These are phyloP conservation scores for Penicillium robsamsonii DNA, from an alignment of 495 filamentous ascomycete species.

Conservation along the genomic window DNA sequence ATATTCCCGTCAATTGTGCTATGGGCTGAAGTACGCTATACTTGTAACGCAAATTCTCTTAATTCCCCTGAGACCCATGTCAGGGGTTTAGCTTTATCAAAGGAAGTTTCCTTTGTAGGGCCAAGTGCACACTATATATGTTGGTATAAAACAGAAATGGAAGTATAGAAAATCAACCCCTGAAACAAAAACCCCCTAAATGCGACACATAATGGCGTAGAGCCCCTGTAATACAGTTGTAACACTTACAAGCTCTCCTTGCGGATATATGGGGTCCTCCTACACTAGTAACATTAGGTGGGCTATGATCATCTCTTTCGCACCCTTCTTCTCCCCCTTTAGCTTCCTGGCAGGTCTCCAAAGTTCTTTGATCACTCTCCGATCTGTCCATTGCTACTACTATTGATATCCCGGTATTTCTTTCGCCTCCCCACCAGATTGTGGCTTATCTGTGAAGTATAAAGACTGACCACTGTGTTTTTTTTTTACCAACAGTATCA, in stretches of 20 bases:
- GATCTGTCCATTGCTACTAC: background rate
- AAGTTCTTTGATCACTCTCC: constrained; percentile 3
- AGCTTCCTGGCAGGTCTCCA: constrained; percentile 3
- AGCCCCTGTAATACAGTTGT: constrained; percentile 11
- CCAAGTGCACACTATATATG: too few species aligned
- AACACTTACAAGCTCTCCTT: constrained; percentile 12
- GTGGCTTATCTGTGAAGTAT: constrained; percentile 6
- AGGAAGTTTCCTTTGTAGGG: too few species aligned
- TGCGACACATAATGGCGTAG: background rate
- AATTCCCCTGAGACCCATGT: background rate
- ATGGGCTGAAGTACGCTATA: background rate
- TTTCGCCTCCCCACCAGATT: background rate
- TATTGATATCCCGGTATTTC: constrained; percentile 6
- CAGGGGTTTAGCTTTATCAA: background rate
- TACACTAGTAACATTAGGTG: constrained; percentile 23
- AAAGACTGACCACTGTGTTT: background rate
- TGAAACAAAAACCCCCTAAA: constrained; percentile 1
- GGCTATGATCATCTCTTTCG: constrained; percentile 24
- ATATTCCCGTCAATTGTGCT: background rate
- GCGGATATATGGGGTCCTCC: constrained; percentile 14
- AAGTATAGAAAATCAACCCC: background rate
- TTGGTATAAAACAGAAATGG: background rate
- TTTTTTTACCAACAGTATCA: background rate
- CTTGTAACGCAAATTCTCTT: background rate
- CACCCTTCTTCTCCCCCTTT: constrained; percentile 11